Conservation (phyloP, 2,329 filamentous ascomycete genomes). For the Microdochium paspali region DNA sequence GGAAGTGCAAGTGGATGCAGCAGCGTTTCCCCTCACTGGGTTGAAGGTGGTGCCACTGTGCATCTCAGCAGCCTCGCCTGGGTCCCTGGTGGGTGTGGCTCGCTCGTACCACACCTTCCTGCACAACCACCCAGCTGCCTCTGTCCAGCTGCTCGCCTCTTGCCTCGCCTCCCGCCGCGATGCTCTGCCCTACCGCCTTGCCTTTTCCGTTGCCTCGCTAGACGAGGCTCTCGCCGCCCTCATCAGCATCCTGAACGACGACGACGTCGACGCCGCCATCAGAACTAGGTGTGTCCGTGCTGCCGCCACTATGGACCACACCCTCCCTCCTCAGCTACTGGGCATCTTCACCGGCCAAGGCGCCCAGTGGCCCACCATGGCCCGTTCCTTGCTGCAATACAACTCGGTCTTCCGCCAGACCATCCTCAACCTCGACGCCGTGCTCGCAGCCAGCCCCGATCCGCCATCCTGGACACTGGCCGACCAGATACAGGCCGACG, state of each 20-base stretch:
- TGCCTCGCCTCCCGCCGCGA: not conserved
- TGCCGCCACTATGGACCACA: constrained; percentile 3
- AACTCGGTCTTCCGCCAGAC: not conserved
- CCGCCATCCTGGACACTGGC: constrained; percentile 4
- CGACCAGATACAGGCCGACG: constrained; percentile 11
- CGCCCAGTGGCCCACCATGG: constrained; percentile 18
- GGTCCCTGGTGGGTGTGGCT: not conserved
- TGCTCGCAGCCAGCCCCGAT: constrained; percentile 10
- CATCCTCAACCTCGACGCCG: constrained; percentile 10
- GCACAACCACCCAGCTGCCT: not conserved
- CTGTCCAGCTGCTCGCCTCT: not conserved
- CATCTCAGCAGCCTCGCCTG: not conserved
- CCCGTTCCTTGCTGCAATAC: constrained; percentile 7
- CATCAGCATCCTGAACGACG: constrained; percentile 4
- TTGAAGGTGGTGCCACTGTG: not conserved
- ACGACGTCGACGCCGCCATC: constrained; percentile 1
- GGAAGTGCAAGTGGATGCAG: not conserved
- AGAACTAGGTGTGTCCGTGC: too few relatives aligned
- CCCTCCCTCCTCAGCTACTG: constrained; percentile 3
- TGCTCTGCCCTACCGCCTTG: not conserved
- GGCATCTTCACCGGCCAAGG: constrained; percentile 17
- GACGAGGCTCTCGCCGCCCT: constrained; percentile 5
- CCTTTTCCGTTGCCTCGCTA: constrained; percentile 6
- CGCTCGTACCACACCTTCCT: not conserved
- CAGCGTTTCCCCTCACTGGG: not conserved